Evolutionary conservation across 495 filamentous ascomycete genomes (phyloP), one percentile per base, ranked within the genome.

Genomic region (Lineolata rhizophorae): DNA sequence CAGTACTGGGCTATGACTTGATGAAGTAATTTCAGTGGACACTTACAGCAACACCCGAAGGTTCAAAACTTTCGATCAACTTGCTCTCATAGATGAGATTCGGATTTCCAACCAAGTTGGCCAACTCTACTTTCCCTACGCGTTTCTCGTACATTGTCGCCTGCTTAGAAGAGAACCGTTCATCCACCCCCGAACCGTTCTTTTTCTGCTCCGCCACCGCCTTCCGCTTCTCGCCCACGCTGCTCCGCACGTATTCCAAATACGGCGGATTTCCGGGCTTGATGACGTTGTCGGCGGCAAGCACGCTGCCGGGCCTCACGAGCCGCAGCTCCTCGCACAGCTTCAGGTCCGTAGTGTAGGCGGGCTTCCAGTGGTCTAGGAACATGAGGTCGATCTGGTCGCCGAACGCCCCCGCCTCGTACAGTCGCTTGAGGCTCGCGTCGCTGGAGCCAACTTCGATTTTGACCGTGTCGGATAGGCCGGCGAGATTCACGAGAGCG

Each of bases 261-360:
- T 82, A 84, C 8, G 62, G 62, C n/a, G 76, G 76, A 41, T 80
- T 80, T 0, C 75, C 76, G 0, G 76, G 77, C 33, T 62, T 58
- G 14, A 81, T 53, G 12, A 81, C 69, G 49, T 85, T 83, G 45
- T 85, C 76, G 0, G 75, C 77, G 0, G 61, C 67, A 15, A 78
- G 39, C 6, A 82, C 60, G 0, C 68, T 67, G 9, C 69, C 72
- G 0, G 53, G 51, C 1, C 52, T 55, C 22, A 85, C 56, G 32
- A 81, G 44, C 1, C 62, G 64, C 6, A 77, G 51, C 18, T 69
- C 60, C 54, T 83, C 77, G 36, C 67, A 72, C 1, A 76, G 54
- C 55, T 78, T 80, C 39, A 83, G 45, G 40, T 85, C 77, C 2
- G 64, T 53, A 0, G 57, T 65, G 37, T 82, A 82, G 0, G 65